A percentile compares a stretch with the other conserved stretches of the same genome.
phyloP scores from a whole-genome alignment of 305 asterid genomes.

The Fraxinus sp. region DNA sequence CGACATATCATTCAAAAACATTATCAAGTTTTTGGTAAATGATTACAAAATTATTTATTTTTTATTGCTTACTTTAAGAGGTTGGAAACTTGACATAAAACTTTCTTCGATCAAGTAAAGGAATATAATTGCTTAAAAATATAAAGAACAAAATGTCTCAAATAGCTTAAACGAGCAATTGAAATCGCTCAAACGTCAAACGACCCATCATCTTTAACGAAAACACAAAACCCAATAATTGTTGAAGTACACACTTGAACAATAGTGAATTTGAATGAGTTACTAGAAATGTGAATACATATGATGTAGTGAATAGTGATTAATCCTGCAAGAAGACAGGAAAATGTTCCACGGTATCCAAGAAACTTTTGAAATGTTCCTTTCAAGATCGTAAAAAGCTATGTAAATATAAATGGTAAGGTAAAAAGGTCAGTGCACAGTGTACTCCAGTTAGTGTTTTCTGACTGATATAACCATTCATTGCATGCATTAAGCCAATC shows the following conservation, averaged over 20 bases:
- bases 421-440: constrained; percentile 31
- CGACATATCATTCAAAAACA: background rate
- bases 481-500: constrained; percentile 37
- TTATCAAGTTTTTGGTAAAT: background rate
- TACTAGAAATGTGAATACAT: background rate
- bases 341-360: constrained; percentile 26
- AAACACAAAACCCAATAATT: background rate
- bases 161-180: background rate
- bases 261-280: background rate
- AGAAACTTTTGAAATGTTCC: constrained; percentile 39
- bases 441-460: constrained; percentile 31
- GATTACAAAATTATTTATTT: background rate
- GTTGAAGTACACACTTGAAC: background rate
- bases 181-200: background rate
- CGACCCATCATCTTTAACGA: background rate
- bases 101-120: background rate
- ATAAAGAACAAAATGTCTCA: background rate
- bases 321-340: background rate
- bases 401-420: constrained; percentile 27
- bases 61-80: background rate
- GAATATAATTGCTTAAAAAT: too few relatives aligned
- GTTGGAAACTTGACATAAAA: background rate
- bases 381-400: constrained; percentile 33
- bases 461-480: constrained; percentile 45
- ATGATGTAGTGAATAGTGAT: background rate